Evolutionary conservation across 1,139 yeast genomes (phyloP), one percentile per base, ranked within the genome.

Genomic region (Pneumocystis murina): DNA sequence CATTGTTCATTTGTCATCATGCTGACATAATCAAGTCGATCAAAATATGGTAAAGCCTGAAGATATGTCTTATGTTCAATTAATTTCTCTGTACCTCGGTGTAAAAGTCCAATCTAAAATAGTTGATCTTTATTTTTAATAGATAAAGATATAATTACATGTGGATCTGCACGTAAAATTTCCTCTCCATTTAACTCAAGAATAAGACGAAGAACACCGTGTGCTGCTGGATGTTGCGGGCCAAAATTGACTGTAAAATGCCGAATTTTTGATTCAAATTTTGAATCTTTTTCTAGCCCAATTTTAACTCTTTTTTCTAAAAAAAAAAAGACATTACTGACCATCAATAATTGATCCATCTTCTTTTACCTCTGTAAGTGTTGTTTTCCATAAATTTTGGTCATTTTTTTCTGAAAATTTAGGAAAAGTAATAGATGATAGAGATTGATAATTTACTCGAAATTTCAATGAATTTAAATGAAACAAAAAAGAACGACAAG

Each of bases 221-320:
- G 96, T 61, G 95, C 95, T 67, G 96, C 96, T 40, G 96, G 96
- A 79, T 87, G 96, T 77, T 87, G 96, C 59, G 96, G 95, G 57
- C 95, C 96, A 72, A 88, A 88, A 77, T 87, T 88, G 74, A 88
- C 84, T 63, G 95, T 87, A 77, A 87, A 87, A 74, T 87, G 95
- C 75, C 95, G 83, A 72, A 87, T 84, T 73, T 86, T 85, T 66
- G 78, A 30, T 57, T 63, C 61, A 6, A 20, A 1, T 5, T 24
- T 24, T 17, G 59, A 33, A 3, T 24, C 35, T 17, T 62, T 38
- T 41, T 62, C 57, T 38, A 55, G 36, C 3, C 3, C 12, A 38
- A 58, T 30, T 58, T 58, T 61, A 41, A 58, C 54, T 35, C 35
- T 24, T 43, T 57, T 63, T 59, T 59, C 55, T 30, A 17, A 64